Conservation (phyloP, 2,329 filamentous ascomycete genomes). For the Zopfia rhizophila region DNA sequence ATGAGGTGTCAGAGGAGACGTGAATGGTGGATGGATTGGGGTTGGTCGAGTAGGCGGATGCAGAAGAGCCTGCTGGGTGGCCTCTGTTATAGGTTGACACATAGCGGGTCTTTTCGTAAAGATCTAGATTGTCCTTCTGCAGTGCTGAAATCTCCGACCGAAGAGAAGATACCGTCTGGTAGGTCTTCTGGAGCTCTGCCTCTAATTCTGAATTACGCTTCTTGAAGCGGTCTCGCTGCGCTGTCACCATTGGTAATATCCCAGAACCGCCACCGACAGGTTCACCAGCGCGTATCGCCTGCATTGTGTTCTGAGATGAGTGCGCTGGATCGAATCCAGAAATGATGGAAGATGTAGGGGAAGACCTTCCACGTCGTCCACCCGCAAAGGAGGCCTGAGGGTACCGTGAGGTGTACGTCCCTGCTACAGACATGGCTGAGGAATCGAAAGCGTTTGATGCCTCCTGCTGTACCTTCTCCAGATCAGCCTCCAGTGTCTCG, state of each 20-base stretch:
- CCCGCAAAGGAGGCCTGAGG: slow-evolving; percentile 68
- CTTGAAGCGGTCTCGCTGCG: slow-evolving; percentile 97
- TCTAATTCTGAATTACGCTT: slow-evolving; percentile 93
- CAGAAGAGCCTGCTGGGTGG: slow-evolving; percentile 68
- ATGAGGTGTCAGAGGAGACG: slow-evolving; percentile 67
- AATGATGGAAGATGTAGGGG: slow-evolving; percentile 97
- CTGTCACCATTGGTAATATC: slow-evolving; percentile 97
- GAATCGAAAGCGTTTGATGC: slow-evolving; percentile 82
- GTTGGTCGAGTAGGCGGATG: slow-evolving; percentile 69
- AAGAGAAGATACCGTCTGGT: slow-evolving; percentile 83
- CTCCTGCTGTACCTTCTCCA: slow-evolving; percentile 87
- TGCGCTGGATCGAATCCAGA: slow-evolving; percentile 79
- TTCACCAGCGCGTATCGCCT: slow-evolving; percentile 71
- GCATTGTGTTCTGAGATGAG: slow-evolving; percentile 57
- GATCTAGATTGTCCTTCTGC: slow-evolving; percentile 93
- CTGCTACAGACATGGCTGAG: slow-evolving; percentile 90
- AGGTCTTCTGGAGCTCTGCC: slow-evolving; percentile 84
- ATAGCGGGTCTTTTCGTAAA: slow-evolving; percentile 98
- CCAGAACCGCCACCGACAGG: slow-evolving; percentile 80
- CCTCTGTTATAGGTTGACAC: slow-evolving; percentile 90
- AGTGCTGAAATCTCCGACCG: slow-evolving; percentile 90
- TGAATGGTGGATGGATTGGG: slow-evolving; percentile 79
- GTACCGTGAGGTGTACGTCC: slow-evolving; percentile 86
- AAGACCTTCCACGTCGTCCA: slow-evolving; percentile 73
- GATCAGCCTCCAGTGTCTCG: slow-evolving; percentile 89